These are phyloP conservation scores for Fusarium sp. DNA, from an alignment of 2,329 filamentous ascomycete species.

Conservation along the genomic window DNA sequence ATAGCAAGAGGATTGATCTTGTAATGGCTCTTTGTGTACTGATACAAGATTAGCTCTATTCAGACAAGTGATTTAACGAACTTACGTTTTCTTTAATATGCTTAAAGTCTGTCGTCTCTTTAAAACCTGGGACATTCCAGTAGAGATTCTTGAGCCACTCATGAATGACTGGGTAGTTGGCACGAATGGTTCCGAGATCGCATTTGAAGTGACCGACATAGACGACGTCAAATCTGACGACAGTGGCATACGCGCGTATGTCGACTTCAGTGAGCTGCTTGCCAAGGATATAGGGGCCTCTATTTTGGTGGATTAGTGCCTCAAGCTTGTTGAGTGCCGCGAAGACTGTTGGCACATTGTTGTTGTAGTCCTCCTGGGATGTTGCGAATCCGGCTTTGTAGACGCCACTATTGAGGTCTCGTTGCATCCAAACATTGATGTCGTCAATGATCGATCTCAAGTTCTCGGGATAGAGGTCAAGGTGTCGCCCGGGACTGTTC, in stretches of 20 bases:
- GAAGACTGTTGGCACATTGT: constrained; percentile 70
- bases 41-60: background rate
- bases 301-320: constrained; percentile 57
- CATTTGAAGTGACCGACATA: constrained; percentile 75
- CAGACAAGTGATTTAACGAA: accelerated
- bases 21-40: constrained; percentile 44
- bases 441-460: constrained; percentile 68
- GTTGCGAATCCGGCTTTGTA: constrained; percentile 72
- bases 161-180: constrained; percentile 73
- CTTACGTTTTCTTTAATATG: constrained; percentile 72
- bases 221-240: constrained; percentile 73
- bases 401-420: constrained; percentile 59
- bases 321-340: constrained; percentile 73
- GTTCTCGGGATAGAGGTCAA: constrained; percentile 65
- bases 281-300: constrained; percentile 71
- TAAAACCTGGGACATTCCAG: constrained; percentile 67
- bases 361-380: constrained; percentile 72
- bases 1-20: constrained; percentile 44
- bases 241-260: constrained; percentile 72
- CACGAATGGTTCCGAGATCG: constrained; percentile 70
- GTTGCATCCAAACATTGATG: constrained; percentile 74
- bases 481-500: constrained; percentile 52
- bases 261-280: constrained; percentile 74
- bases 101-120: constrained; percentile 69
- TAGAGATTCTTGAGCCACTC: constrained; percentile 76